Conservation (phyloP, 352 stramenopile genomes). For the Globisporangium recalcitrans region DNA sequence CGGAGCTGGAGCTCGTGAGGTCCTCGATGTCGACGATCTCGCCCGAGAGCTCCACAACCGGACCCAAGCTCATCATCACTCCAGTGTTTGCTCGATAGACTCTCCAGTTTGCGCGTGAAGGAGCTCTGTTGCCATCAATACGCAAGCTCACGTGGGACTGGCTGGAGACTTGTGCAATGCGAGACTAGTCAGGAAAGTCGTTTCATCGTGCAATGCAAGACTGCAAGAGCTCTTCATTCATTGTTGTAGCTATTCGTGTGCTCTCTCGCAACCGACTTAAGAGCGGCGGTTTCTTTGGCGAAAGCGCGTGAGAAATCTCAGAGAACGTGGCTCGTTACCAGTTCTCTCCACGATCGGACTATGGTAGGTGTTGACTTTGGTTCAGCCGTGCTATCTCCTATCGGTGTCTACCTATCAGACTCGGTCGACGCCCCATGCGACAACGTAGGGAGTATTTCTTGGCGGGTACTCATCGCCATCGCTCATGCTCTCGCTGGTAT, state of each 20-base stretch:
- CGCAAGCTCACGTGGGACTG: background rate
- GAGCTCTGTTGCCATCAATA: background rate
- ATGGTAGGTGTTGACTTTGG: too few relatives aligned
- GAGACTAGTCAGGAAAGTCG: background rate
- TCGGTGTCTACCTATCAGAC: background rate
- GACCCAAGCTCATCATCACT: constrained; percentile 9
- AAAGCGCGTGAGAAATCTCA: background rate
- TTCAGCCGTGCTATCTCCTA: too few relatives aligned
- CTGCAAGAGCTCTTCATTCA: background rate
- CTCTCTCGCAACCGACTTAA: background rate
- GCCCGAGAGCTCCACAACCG: constrained; percentile 13
- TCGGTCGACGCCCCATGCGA: background rate
- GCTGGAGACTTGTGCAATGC: background rate
- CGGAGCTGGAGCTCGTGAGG: constrained; percentile 2
- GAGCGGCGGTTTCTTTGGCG: background rate
- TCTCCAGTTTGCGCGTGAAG: too few relatives aligned
- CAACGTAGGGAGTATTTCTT: background rate
- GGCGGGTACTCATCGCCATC: background rate
- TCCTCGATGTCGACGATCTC: constrained; percentile 16
- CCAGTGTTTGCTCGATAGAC: background rate
- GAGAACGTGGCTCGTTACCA: background rate
- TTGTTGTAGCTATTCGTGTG: background rate
- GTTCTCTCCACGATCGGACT: too few relatives aligned
- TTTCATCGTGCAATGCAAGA: background rate
- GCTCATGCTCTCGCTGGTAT: background rate